Evolutionary conservation across 2,329 filamentous ascomycete genomes (phyloP), one percentile per base, ranked within the genome.

Genomic region (Ophiostoma himal-ulmi): DNA sequence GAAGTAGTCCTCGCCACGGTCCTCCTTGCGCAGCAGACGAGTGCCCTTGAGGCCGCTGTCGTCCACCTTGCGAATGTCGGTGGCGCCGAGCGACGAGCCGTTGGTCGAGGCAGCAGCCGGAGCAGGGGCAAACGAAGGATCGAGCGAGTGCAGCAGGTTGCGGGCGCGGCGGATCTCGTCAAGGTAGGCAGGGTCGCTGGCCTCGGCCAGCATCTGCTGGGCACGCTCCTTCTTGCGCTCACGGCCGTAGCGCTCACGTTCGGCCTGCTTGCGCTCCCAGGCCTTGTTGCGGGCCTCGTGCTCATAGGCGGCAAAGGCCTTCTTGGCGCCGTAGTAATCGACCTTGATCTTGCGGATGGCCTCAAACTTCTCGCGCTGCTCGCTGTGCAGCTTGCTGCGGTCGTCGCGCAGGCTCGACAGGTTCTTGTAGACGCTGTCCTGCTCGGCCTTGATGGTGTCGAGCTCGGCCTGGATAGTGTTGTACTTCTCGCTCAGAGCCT

Each of bases 101-200:
- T 86, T 86, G 72, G 83, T 86, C 41, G 91, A 83, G 8, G 73
- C 54, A 1, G 70, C 44, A 4, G 71, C 52, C 6, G 72, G 68
- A 1, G 72, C 68, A 41, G 83, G 81, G 52, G 83, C 81, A 71
- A 88, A 84, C 20, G 83, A 86, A 1, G 94, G 94, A 80, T 98
- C 94, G 75, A 98, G 94, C 85, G 94, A 94, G 75, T 90, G 89
- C 75, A 98, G 91, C 65, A 99, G 85, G 78, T 89, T 91, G 82
- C 95, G 92, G 73, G 93, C 92, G 69, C 91, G 91, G 76, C 93
- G 87, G 77, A 99, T 97, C 83, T 99, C 93, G 76, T 97, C 93
- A 66, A 92, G 85, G 84, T 93, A 99, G 69, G 95, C 95, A 20
- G 91, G 93, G 76, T 92, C 90, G 78, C 89, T 91, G 75, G 92